Evolutionary conservation across 1,139 yeast genomes (phyloP), one percentile per base, ranked within the genome.

Genomic region (Oligophagozyma castellii): DNA sequence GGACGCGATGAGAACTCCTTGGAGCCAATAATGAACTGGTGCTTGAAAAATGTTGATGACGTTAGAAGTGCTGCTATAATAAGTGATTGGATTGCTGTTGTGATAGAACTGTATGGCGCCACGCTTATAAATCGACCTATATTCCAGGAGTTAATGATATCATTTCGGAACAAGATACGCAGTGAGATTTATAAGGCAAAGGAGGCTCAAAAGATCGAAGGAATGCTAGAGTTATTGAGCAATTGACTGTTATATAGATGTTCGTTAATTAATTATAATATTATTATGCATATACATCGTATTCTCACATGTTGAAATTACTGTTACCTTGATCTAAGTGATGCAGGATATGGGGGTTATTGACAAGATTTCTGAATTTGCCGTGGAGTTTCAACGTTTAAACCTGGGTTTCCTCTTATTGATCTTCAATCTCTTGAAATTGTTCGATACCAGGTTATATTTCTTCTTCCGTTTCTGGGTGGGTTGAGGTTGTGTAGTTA

Each of bases 131-230:
- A 68, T 39, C 75, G 86, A 26, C 76, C 86, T n/a, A 75, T 80
- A 5, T 61, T 89, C 39, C 86, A 78, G 41, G 92, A 78, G 42
- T 63, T 79, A 34, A 59, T 83, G 32, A 56, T 63, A 28, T 67
- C 67, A 34, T 59, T 89, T 39, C 63, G 66, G 44, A 67, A 65
- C 44, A 71, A 70, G 45, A 65, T 86, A 24, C 67, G 67, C 35
- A 51, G 59, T 21, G 95, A 86, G 56, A 72, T 84, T 23, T 66
- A 63, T 35, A 75, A 77, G 46, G 81, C 95, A 27, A 72, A 73
- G 48, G 94, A 86, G 51, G 94, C 96, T 5, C 78, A 76, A 53
- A 78, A 73, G 50, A 73, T 89, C 29, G 83, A 79, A 44, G 98
- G 98, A 35, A 89, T 89, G 96, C 63, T 89, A 44, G 92, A 83